Conservation (phyloP, 1,139 yeast species). For the Wickerhamiella infanticola region DNA sequence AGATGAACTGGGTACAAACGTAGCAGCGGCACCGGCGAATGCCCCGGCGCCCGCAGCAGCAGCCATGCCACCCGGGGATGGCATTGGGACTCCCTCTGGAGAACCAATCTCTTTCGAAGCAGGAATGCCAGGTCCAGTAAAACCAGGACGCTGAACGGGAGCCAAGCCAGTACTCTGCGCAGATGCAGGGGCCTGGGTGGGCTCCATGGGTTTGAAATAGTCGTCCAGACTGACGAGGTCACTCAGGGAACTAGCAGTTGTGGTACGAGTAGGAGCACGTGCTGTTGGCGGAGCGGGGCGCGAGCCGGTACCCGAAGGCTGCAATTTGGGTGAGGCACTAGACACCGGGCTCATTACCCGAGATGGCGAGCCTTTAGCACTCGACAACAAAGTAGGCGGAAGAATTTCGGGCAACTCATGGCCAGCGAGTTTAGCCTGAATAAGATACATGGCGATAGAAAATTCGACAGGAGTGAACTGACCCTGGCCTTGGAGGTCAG, state of each 20-base stretch:
- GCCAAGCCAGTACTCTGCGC: neutral
- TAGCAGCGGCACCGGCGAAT: slow-evolving; percentile 2
- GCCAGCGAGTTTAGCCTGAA: slow-evolving; percentile 71
- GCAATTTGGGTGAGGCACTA: slow-evolving; percentile 12
- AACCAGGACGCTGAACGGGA: neutral
- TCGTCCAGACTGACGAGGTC: slow-evolving; percentile 15
- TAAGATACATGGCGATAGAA: slow-evolving; percentile 84
- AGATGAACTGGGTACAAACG: slow-evolving; percentile 44
- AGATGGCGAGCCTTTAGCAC: slow-evolving; percentile 4
- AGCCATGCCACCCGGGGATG: neutral
- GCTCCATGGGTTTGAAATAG: slow-evolving; percentile 13
- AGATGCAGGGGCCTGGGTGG: neutral
- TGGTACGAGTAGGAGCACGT: slow-evolving; percentile 11
- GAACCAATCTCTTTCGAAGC: no score
- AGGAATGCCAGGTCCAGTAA: neutral
- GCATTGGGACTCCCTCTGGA: no score
- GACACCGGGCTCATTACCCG: slow-evolving; percentile 12
- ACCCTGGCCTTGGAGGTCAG: slow-evolving; percentile 83
- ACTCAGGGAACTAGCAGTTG: slow-evolving; percentile 13
- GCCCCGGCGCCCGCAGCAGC: neutral
- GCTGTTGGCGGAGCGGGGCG: slow-evolving; percentile 15
- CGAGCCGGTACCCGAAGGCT: slow-evolving; percentile 8
- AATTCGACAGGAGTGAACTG: slow-evolving; percentile 68
- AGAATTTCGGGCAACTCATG: slow-evolving; percentile 47
- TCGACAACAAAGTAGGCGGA: slow-evolving; percentile 20